Evolutionary conservation across 352 stramenopile genomes (phyloP), one percentile per base, ranked within the genome.

Genomic region (Phytophthora agathidicida): DNA sequence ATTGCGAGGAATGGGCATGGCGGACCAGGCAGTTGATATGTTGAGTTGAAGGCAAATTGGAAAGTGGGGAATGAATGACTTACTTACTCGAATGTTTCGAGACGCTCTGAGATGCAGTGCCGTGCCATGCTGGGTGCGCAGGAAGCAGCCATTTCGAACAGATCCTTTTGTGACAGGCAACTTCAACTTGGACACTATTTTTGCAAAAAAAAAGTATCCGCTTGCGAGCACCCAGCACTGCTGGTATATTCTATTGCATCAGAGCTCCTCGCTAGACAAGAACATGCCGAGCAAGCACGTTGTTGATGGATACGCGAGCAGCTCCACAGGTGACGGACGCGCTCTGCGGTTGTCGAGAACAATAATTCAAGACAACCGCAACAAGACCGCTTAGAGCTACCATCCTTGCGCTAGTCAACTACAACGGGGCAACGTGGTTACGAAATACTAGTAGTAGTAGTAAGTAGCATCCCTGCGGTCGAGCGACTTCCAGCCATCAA

Each of bases 1-100:
- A 26, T 65, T 54, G 23, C 62, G 67, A 3, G 46, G 55, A 33
- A 69, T 70, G 14, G 67, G 57, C 67, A 75, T 74, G 7, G 11
- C 35, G 5, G 11, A 7, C 27, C 7, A 14, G 11, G 30, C 16
- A 37, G 38, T 4, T 49, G 11, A 32, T 35, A 3, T 38, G 19
- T 1, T 16, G 20, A 50, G 35, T 14, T 58, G 49, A 19, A 28
- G 17, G 61, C 17, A 41, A 60, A 61, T 70, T 53, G 16, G 7
- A 8, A 44, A 67, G 17, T 66, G 49, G 61, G 23, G 13, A 7
- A 37, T 1, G 13, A 14, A 37, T 1, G 13, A 14, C 10, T 20
- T 31, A 7, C 16, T 28, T 24, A n/a, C n/a, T n/a, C n/a, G n/a
- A 35, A 9, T 7, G 38, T 37, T 19, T 13, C n/a, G 36, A 50